Percentiles rank a stretch among this genome's conserved stretches.
These are phyloP conservation scores for Galeopsis tetrahit DNA, from an alignment of 257 asterid species.

Conservation along the genomic window DNA sequence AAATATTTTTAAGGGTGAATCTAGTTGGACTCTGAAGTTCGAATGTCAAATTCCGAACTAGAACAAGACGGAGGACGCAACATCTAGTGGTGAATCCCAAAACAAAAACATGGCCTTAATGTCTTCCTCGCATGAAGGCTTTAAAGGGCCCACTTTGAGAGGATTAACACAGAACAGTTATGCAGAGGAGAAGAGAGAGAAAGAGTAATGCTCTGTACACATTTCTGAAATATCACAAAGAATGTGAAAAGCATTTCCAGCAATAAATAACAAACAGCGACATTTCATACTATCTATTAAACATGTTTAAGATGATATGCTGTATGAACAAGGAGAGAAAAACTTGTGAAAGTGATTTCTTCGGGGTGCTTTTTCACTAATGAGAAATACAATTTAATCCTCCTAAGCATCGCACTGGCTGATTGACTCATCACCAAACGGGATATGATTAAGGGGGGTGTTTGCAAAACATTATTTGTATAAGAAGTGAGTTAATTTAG, in stretches of 20 bases:
- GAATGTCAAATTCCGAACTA: too few relatives aligned
- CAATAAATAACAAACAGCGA: slow-evolving; percentile 22
- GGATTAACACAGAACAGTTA: background rate
- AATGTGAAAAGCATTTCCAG: background rate
- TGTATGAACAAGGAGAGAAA: slow-evolving; percentile 1
- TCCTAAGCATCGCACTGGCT: background rate
- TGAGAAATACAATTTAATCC: background rate
- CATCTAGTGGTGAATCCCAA: too few relatives aligned
- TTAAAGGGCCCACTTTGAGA: slow-evolving; percentile 11
- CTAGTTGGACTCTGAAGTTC: too few relatives aligned
- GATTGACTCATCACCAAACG: background rate
- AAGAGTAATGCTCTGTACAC: too few relatives aligned
- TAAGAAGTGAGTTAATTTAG: too few relatives aligned
- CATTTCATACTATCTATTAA: slow-evolving; percentile 3
- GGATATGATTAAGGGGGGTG: background rate
- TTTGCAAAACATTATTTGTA: too few relatives aligned
- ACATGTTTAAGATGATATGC: slow-evolving; percentile 3
- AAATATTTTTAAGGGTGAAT: too few relatives aligned
- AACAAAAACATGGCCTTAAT: background rate
- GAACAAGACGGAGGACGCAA: too few relatives aligned
- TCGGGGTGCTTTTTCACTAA: background rate
- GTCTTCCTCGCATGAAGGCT: slow-evolving; percentile 22
- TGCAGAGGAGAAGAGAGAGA: too few relatives aligned
- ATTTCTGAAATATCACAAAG: slow-evolving; percentile 27
- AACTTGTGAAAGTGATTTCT: background rate